phyloP scores from a whole-genome alignment of 2,329 filamentous ascomycete species.

The Akanthomyces muscarius region DNA sequence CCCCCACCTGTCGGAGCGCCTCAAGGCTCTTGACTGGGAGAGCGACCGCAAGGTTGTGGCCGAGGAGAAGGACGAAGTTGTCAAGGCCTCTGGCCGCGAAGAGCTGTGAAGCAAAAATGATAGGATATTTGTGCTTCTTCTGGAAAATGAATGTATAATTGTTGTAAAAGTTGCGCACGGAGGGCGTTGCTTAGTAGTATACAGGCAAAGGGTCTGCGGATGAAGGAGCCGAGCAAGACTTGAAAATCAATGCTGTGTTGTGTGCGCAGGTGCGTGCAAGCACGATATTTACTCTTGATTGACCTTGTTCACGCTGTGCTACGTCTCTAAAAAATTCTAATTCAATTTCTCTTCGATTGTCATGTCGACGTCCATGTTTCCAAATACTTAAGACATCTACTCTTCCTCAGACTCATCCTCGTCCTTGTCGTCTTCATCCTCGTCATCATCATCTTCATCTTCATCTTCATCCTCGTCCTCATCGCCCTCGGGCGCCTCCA shows the following conservation, averaged over 20 bases:
- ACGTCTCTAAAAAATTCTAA: neutral
- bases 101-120: slow-evolving; percentile 48
- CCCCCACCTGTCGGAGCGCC: slow-evolving; percentile 87
- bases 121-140: neutral
- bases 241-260: neutral
- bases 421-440: slow-evolving; percentile 36
- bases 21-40: slow-evolving; percentile 87
- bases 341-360: neutral
- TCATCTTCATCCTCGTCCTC: slow-evolving; percentile 61
- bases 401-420: slow-evolving; percentile 30
- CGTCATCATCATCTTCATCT: slow-evolving; percentile 48
- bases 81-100: slow-evolving; percentile 72
- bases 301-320: neutral
- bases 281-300: neutral
- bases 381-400: slow-evolving; percentile 20
- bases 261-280: neutral
- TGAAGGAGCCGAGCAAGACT: neutral
- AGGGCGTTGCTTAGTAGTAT: neutral
- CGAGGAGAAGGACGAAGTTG: slow-evolving; percentile 44
- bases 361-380: neutral
- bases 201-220: neutral
- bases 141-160: neutral
- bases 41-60: slow-evolving; percentile 46
- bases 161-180: neutral
- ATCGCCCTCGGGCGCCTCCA: slow-evolving; percentile 59